Base-by-base conservation (phyloP, 2,329 filamentous ascomycete genomes). In the Arthrocladium fulminans region DNA sequence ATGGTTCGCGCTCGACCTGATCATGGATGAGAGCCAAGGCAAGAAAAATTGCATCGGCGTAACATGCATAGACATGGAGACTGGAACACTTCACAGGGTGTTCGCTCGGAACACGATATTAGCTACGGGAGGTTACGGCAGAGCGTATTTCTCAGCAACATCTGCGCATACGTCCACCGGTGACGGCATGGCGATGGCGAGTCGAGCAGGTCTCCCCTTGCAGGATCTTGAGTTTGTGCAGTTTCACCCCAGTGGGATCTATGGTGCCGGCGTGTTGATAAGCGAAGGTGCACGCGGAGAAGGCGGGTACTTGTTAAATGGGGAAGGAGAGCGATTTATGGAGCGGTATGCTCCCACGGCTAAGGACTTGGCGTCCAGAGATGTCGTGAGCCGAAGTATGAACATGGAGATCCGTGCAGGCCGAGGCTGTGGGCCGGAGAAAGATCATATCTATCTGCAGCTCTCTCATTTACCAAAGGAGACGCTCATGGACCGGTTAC, bases 171-270 rank as follows among this genome's bases (percentile, higher is more conserved):
- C 88, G 51, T 92, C 86, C 68, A 94, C 88, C 47, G 88, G 88
- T 74, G 88, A 94, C 64, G 88, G 88, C 62, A 90, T 89, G 83
- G 88, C 88, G 57, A 94, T 94, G 88, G 87, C 92, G 60, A 84
- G 86, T 56, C 85, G 88, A 71, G 88, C 88, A 52, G 88, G 88
- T 65, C 82, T 94, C 37, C 87, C 88, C 60, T 89, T 90, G 74
- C 88, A 94, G 73, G 88, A 94, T 80, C 76, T 94, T 55, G 88
- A 94, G 67, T 94, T 94, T 67, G 87, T 94, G 52, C 88, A 94
- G 71, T 94, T 94, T 77, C 88, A 94, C 68, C 88, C 88, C 47
- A 92, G 86, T 55, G 49, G 49, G 7, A 94, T 94, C 71, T 94
- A 94, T 68, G 88, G 88, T 59, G 88, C 88, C 62, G 88, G 88